Evolutionary conservation across 345 rosid genomes (phyloP), one percentile per base, ranked within the genome.

Genomic region (Aquilaria sinensis): DNA sequence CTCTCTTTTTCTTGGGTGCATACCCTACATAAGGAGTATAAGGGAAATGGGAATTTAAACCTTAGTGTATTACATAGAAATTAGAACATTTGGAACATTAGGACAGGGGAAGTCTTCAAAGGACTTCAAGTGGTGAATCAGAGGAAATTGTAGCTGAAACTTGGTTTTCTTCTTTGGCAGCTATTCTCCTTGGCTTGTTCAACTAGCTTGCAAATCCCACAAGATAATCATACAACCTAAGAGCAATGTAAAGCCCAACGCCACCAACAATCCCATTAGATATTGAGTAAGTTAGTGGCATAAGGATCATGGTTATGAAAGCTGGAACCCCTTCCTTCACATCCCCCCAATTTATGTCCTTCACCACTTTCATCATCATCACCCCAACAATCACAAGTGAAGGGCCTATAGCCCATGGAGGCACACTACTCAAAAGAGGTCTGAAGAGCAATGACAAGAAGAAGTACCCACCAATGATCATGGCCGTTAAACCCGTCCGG

Each of bases 351-450:
- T 83, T 62, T 2, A 93, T 83, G 45, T 83, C 88, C 75, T 81
- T 90, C 60, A 79, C 85, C 66, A 83, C 90, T 75, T 78, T 87
- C 88, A 87, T 90, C 97, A 84, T 93, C 96, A 87, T 61, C 61
- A 86, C 84, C 47, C 98, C 98, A 58, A 90, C 96, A 67, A 84
- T 75, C 30, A 87, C 88, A 9, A 93, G 68, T 10, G 97, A 85
- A 6, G 97, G 96, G 12, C 97, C 97, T 30, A 87, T 78, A 3
- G 98, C 98, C 98, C 97, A 92, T 9, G 89, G 85, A 6, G 98
- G 98, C 5, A 92, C 96, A 57, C 77, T 90, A 2, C 68, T 79
- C 50, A 90, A 53, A 11, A 90, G 61, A 32, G 97, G 98, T 13
- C 85, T 84, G 13, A 92, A 74, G 68, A 90, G 87, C 69, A 90